Conservation (phyloP, 768 basidiomycete species). For the Kwoniella dejecticola region DNA sequence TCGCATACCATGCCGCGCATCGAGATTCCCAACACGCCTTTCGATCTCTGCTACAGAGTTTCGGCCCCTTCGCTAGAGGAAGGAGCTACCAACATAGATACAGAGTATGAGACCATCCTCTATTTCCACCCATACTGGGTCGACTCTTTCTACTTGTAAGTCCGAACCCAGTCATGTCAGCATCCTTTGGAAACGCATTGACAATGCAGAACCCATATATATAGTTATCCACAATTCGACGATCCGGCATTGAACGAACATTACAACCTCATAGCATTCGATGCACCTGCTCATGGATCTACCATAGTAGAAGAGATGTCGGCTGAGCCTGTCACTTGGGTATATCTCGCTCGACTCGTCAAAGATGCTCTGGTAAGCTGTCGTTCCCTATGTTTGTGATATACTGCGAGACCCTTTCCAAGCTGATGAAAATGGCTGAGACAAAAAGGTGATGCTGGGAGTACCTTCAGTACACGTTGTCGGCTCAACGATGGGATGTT, state of each 20-base stretch:
- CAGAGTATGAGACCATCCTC: conserved; percentile 18
- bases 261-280: conserved; percentile 34
- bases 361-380: conserved; percentile 17
- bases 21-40: conserved; percentile 1
- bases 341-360: neutral
- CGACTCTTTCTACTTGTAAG: conserved; percentile 28
- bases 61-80: conserved; percentile 5
- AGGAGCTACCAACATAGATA: conserved; percentile 14
- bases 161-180: conserved; percentile 1
- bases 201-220: neutral
- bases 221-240: conserved; percentile 33
- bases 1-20: neutral
- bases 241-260: conserved; percentile 27
- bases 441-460: neutral
- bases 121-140: conserved; percentile 23
- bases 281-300: conserved; percentile 26
- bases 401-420: neutral
- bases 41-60: conserved; percentile 14
- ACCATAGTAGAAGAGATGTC: neutral
- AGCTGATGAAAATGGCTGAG: neutral
- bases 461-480: conserved; percentile 12
- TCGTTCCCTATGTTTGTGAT: neutral
- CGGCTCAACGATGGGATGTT: conserved; percentile 7
- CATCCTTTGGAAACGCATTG: neutral
- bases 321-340: conserved; percentile 7